Evolutionary conservation across 441 rosid species (phyloP), one percentile per base, ranked within the genome.

Genomic region (Rhodomyrtus psidioides): DNA sequence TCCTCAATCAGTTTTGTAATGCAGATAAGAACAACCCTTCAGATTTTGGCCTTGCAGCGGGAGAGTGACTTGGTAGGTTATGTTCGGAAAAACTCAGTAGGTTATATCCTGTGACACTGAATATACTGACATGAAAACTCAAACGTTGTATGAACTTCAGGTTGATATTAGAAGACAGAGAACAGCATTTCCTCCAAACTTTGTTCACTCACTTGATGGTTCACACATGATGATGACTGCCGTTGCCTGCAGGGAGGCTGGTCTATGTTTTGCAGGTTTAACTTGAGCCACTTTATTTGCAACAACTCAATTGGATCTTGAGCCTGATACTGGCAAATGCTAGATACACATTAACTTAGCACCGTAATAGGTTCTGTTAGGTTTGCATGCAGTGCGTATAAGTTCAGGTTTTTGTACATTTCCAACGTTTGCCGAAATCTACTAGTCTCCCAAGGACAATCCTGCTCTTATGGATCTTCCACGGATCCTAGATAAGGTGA

Each of bases 171-270:
- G 97, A 90, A 94, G 92, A 91, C 99, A 97, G 92, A 94, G 96
- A 91, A 93, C 98, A 82, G 99, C 99, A 21, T 97, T 97, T 86
- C 99, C 99, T 87, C 99, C 99, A 9, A 97, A 97, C 86, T 97
- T 93, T 88, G 98, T 97, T 83, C 99, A 97, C 92, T 97, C 99
- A 3, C 94, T 97, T 83, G 99, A 97, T 26, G 97, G 99, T 76
- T 91, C 99, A 83, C 99, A 97, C 93, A 96, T 97, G 99, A 97
- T 97, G 99, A 95, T 96, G 99, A 97, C 99, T 85, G 99, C 99
- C 83, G 89, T 97, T 87, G 98, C 99, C 84, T 96, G 99, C 91
- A 92, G 93, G 88, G 97, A 95, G 84, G 98, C 98, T 23, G 94
- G 95, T 83, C 89, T 97, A 86, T 90, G 89, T 91, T 97, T 97